These are phyloP conservation scores for Ceratobasidium sp. DNA, from an alignment of 1,284 basidiomycete genomes.

Conservation along the genomic window DNA sequence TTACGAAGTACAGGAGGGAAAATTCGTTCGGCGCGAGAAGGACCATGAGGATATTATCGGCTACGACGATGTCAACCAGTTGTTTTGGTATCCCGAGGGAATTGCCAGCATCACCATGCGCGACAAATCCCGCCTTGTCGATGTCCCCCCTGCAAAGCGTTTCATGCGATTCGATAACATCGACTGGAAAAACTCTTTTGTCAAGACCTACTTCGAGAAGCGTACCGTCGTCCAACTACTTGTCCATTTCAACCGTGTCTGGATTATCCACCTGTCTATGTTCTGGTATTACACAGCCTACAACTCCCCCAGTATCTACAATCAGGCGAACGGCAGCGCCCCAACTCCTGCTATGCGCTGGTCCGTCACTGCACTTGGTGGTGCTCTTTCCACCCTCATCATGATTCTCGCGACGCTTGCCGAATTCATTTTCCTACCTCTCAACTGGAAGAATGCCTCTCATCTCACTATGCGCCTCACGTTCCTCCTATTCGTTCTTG, in stretches of 20 bases:
- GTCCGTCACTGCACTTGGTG: constrained; percentile 91
- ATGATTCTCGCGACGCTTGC: constrained; percentile 93
- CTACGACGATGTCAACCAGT: constrained; percentile 98
- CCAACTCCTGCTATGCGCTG: constrained; percentile 81
- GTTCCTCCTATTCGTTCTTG: constrained; percentile 88
- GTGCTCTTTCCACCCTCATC: constrained; percentile 89
- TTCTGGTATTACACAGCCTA: constrained; percentile 96
- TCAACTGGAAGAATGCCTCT: constrained; percentile 97
- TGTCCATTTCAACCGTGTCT: constrained; percentile 98
- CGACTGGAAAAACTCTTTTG: constrained; percentile 94
- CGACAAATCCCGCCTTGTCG: constrained; percentile 93
- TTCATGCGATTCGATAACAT: constrained; percentile 97
- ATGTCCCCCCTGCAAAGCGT: constrained; percentile 87
- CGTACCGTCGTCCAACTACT: constrained; percentile 93
- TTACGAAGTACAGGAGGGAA: constrained; percentile 96
- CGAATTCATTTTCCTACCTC: constrained; percentile 96
- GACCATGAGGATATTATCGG: constrained; percentile 98
- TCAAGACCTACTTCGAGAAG: constrained; percentile 98
- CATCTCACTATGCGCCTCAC: constrained; percentile 89
- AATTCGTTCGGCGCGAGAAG: constrained; percentile 92
- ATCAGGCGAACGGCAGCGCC: constrained; percentile 69
- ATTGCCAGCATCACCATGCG: constrained; percentile 91
- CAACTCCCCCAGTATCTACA: constrained; percentile 92
- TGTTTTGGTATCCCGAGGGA: constrained; percentile 99
- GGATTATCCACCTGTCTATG: constrained; percentile 93